Evolutionary conservation across 1,284 basidiomycete species (phyloP), one percentile per base, ranked within the genome.

Genomic region (Singerocomus inundabilis): DNA sequence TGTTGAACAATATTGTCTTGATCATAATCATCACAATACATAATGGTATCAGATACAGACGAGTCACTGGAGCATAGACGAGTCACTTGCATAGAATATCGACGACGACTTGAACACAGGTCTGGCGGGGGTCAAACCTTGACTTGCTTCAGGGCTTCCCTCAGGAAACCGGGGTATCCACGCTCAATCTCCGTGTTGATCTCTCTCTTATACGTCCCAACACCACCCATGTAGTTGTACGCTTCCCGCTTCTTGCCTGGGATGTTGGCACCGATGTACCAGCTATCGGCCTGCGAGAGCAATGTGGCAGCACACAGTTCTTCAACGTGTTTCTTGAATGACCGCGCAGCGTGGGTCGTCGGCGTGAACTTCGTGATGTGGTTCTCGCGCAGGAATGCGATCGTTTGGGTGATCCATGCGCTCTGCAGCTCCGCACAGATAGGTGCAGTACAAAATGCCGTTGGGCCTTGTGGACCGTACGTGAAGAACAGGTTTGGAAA

Each of bases 341-440:
- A 15, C 29, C 24, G 5, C 3, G 56, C 39, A 15, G 48, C 55
- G 2, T 43, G 24, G 3, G 37, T 29, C 2, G 48, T 56, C 11
- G 56, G 56, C 2, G 34, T 56, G 21, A 58, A 58, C 40, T 58
- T 57, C 29, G 56, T 57, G 36, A 58, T 37, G 1, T 18, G 10
- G 10, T 58, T 34, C 25, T 57, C 32, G 21, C 44, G 40, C 5
- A 56, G 29, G 38, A 53, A 49, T 0, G n/a, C 16, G 9, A 59
- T 53, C 33, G 49, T 53, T 32, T 47, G 25, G 10, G 25, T n/a
- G 31, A 57, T 28, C 56, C 54, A 57, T 10, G 10, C 12, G 2
- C 53, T 29, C 47, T 57, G 56, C 6, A 57, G 5, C 9, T 56
- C 29, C 15, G 25, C 0, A 28, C 56, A 57, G 13, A 43, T 52